Evolutionary conservation across 306 rosid species (phyloP).

Genomic region (Medicago ruthenica): DNA sequence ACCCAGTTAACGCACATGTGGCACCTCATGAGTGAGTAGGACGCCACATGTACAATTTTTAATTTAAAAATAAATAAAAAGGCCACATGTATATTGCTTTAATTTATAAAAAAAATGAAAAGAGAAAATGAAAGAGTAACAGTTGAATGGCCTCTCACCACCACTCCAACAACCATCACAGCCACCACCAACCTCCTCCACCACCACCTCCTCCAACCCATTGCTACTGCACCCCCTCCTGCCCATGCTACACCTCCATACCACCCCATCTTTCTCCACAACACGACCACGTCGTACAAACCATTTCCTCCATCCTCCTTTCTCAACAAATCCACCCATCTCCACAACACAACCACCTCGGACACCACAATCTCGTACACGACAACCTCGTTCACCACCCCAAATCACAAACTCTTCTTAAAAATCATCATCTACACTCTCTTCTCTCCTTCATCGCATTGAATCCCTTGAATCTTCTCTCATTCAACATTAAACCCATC

Average conservation of each 20-base stretch:
- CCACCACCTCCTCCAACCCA: conserved; percentile 40
- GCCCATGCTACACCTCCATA: conserved; percentile 43
- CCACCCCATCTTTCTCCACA: conserved; percentile 10
- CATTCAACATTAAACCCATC: conserved; percentile 29
- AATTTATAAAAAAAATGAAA: too few species aligned
- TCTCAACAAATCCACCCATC: too few species aligned
- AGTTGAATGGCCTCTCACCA: conserved; percentile 68
- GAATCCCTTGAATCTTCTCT: conserved; percentile 88
- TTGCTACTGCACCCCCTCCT: conserved; percentile 49
- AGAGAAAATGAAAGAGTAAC: too few species aligned
- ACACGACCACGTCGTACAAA: conserved; percentile 52
- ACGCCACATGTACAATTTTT: too few species aligned
- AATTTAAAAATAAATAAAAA: too few species aligned
- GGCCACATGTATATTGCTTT: too few species aligned
- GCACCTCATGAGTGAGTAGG: too few species aligned
- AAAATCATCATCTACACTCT: conserved; percentile 45
- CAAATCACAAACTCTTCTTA: conserved; percentile 36
- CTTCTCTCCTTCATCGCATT: conserved; percentile 72
- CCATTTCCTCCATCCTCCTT: too few species aligned
- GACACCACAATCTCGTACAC: too few species aligned
- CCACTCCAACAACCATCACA: conserved; percentile 40
- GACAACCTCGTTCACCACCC: conserved; percentile 34
- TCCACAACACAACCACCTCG: neutral
- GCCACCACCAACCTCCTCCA: conserved; percentile 35
- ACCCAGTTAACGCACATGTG: too few species aligned